Base-by-base conservation (phyloP, 257 asterid genomes). In the Scutellaria galericulata region DNA sequence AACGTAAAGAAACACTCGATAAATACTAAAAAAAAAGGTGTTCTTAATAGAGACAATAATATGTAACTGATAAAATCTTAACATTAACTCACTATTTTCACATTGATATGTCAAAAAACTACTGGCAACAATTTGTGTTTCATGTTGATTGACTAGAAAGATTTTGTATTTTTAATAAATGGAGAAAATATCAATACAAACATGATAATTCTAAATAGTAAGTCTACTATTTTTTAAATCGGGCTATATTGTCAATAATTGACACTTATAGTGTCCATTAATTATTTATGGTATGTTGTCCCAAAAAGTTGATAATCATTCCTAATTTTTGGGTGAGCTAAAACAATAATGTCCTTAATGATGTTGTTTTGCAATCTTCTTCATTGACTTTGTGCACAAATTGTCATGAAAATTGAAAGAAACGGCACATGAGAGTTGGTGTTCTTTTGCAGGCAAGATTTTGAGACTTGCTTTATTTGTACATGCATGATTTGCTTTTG, bases 311-410 rank as follows among this genome's bases (percentile, higher is more conserved):
- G 75, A 24, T 56, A 71, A 82, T 71, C 72, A 73, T 73, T 64
- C 80, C 76, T 44, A 60, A 47, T 58, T 54, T 79, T 71, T 47
- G 50, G 83, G 72, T 70, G 70, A 59, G 58, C n/a, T 18, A 61
- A 60, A 31, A 7, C 62, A 75, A 75, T 66, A 40, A 77, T 77
- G 55, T 8, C 2, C 9, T 64, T 46, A 74, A 66, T 73, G 51
- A 78, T 78, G 58, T 72, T 44, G 58, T 75, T 11, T 7, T 64
- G 64, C 78, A 59, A 73, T 82, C 68, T 58, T 24, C 63, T 72
- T 72, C 70, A 60, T 80, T 85, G 87, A 83, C 90, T 83, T 82
- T 80, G 27, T 37, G 45, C 10, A 2, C 73, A 52, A 55, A 65
- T 47, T 70, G 67, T 78, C 56, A 64, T 55, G 72, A 8, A 82